These are phyloP conservation scores for Talaromyces sp. DNA, from an alignment of 2,329 filamentous ascomycete genomes.

Conservation along the genomic window DNA sequence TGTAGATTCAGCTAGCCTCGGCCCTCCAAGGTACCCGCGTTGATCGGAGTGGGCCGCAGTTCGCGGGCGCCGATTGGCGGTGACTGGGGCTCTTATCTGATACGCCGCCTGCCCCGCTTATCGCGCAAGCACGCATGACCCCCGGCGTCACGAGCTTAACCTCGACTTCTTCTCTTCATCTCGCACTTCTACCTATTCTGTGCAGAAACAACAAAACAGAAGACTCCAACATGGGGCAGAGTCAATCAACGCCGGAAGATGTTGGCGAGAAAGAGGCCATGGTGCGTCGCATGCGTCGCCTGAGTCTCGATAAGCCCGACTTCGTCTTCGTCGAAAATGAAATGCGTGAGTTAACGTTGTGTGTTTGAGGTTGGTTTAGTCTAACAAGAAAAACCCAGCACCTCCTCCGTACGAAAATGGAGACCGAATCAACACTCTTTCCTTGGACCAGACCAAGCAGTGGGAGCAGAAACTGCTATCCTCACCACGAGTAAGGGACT, in stretches of 20 bases:
- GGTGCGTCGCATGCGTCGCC: conserved; percentile 8
- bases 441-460: conserved; percentile 18
- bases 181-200: not conserved
- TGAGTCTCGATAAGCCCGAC: conserved; percentile 8
- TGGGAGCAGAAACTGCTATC: conserved; percentile 24
- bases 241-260: conserved; percentile 1
- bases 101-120: not conserved
- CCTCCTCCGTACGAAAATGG: conserved; percentile 16
- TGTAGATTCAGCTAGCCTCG: not conserved
- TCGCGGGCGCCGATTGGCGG: not conserved
- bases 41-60: not conserved
- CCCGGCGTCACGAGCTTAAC: not conserved
- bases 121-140: not conserved
- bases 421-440: conserved; percentile 14
- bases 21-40: not conserved
- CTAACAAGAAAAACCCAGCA: not conserved
- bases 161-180: not conserved
- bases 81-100: not conserved
- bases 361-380: not conserved
- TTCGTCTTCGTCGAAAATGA: conserved; percentile 14
- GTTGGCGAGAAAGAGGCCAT: conserved; percentile 8
- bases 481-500: conserved; percentile 20
- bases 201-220: not conserved
- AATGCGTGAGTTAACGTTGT: not conserved
- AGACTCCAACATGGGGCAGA: conserved; percentile 5